These are phyloP conservation scores for Podila epicladia DNA, from an alignment of 192 early-diverging fungal species.

Conservation along the genomic window DNA sequence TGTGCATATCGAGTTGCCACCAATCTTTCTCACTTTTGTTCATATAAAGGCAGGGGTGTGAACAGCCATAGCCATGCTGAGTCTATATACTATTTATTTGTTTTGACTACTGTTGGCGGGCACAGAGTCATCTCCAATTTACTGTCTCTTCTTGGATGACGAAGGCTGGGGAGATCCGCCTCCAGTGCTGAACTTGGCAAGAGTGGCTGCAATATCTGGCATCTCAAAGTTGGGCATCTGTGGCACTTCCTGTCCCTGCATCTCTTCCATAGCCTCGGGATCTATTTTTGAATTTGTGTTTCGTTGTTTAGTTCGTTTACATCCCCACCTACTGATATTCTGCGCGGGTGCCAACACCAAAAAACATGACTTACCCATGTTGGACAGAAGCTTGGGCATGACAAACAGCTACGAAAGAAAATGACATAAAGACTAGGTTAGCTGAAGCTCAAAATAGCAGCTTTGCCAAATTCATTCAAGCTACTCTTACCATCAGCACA, in stretches of 20 bases:
- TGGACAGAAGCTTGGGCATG: constrained; percentile 67
- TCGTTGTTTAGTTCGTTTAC: background rate
- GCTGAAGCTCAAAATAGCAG: no score
- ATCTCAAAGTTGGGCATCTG: constrained; percentile 60
- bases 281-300: constrained; percentile 28
- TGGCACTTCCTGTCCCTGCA: constrained; percentile 53
- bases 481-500: constrained; percentile 47
- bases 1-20: no score
- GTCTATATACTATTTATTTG: no score
- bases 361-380: constrained; percentile 47
- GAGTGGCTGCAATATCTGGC: constrained; percentile 52
- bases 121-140: background rate
- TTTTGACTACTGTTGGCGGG: no score
- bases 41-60: no score
- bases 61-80: no score
- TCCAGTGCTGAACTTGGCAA: constrained; percentile 51
- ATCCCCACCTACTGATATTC: background rate
- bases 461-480: no score
- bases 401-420: constrained; percentile 43
- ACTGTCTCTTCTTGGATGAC: constrained; percentile 30
- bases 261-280: constrained; percentile 57
- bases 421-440: background rate
- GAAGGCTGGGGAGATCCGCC: constrained; percentile 21
- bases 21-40: no score
- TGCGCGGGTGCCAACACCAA: background rate